Conservation (phyloP, 1,284 basidiomycete species). For the Dichomitus squalens region DNA sequence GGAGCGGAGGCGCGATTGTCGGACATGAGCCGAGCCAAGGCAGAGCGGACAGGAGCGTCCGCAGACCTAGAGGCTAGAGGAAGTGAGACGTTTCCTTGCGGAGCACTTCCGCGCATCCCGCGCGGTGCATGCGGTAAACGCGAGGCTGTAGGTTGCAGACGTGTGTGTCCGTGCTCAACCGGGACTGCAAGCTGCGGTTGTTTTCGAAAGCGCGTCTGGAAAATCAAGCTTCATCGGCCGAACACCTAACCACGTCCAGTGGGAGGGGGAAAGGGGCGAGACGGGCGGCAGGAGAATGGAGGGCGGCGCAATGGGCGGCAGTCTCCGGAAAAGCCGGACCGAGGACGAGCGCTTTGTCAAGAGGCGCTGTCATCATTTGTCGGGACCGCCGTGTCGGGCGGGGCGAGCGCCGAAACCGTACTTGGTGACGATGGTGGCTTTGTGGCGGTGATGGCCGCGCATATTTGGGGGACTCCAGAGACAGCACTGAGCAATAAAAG, state of each 20-base stretch:
- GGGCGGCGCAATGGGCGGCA: background rate
- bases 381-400: slow-evolving; percentile 3
- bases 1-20: too few relatives aligned
- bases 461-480: slow-evolving; percentile 9
- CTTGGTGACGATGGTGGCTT: slow-evolving; percentile 19
- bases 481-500: background rate
- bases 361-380: background rate
- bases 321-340: background rate
- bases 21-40: too few relatives aligned
- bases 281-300: background rate
- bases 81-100: too few relatives aligned
- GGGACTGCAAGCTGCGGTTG: too few relatives aligned
- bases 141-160: too few relatives aligned
- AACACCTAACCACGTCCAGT: too few relatives aligned
- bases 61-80: background rate
- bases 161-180: too few relatives aligned
- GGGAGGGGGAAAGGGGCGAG: background rate
- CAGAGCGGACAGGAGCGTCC: too few relatives aligned
- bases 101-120: too few relatives aligned
- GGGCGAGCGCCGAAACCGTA: background rate
- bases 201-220: background rate
- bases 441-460: slow-evolving; percentile 15
- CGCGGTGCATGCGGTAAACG: too few relatives aligned
- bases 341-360: background rate
- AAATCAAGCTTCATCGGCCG: background rate